A percentile compares a stretch with the other conserved stretches of the same genome.
Evolutionary conservation across 495 filamentous ascomycete species (phyloP).

Genomic region (Diplogelasinospora grovesii): DNA sequence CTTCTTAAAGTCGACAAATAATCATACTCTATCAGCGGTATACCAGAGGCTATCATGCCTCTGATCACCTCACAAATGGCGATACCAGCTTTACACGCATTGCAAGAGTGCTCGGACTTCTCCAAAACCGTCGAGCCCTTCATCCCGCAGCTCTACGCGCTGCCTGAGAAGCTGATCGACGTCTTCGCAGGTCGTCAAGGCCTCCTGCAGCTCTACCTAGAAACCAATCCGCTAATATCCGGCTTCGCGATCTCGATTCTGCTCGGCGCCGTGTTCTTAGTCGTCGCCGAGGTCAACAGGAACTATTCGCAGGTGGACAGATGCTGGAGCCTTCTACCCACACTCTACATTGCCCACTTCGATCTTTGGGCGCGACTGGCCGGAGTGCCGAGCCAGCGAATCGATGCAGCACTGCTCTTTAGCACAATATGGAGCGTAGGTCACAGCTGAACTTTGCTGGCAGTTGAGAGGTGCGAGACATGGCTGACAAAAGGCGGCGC

Average conservation of each 20-base stretch:
- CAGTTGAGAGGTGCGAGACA: neutral
- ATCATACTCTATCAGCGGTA: too few species aligned
- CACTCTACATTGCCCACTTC: slow-evolving; percentile 85
- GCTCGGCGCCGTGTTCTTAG: slow-evolving; percentile 60
- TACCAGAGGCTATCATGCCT: too few species aligned
- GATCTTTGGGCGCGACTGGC: slow-evolving; percentile 67
- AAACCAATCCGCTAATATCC: slow-evolving; percentile 80
- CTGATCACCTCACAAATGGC: too few species aligned
- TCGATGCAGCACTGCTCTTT: slow-evolving; percentile 69
- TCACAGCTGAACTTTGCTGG: neutral
- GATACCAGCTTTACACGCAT: slow-evolving; percentile 60
- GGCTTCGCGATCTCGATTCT: slow-evolving; percentile 66
- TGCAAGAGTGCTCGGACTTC: slow-evolving; percentile 69
- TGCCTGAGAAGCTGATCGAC: slow-evolving; percentile 57
- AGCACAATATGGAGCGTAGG: slow-evolving; percentile 77
- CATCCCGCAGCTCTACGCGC: slow-evolving; percentile 66
- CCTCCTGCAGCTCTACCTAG: slow-evolving; percentile 62
- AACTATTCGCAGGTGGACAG: slow-evolving; percentile 96
- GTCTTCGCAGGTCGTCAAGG: slow-evolving; percentile 47
- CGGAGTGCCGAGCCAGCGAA: slow-evolving; percentile 61
- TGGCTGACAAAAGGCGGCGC: slow-evolving; percentile 5
- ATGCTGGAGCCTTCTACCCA: slow-evolving; percentile 82
- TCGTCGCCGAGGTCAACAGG: slow-evolving; percentile 72
- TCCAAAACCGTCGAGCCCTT: slow-evolving; percentile 64
- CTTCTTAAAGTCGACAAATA: too few species aligned